A percentile compares a stretch with the other conserved stretches of the same genome.
phyloP scores from a whole-genome alignment of 495 filamentous ascomycete species.

The Talaromyces thailandensis region DNA sequence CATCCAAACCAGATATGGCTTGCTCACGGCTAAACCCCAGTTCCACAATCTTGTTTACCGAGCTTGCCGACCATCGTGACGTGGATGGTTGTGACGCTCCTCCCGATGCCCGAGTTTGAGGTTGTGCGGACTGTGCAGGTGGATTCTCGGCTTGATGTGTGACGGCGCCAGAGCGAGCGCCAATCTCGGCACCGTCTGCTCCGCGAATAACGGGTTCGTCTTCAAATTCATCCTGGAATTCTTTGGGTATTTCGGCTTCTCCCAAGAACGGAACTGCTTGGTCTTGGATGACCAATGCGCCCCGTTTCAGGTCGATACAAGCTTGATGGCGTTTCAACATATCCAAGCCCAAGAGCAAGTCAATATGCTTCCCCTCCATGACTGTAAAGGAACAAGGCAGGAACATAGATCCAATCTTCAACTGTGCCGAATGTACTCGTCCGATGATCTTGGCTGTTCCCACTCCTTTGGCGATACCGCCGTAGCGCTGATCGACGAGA shows the following conservation, averaged over 20 bases:
- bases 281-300: slow-evolving; percentile 76
- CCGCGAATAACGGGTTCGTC: slow-evolving; percentile 83
- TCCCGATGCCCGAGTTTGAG: slow-evolving; percentile 7
- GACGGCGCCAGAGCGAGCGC: slow-evolving; percentile 75
- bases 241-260: slow-evolving; percentile 86
- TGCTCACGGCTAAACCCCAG: slow-evolving; percentile 72
- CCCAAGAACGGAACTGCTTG: slow-evolving; percentile 83
- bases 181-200: slow-evolving; percentile 75
- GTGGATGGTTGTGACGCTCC: neutral
- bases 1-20: slow-evolving; percentile 71
- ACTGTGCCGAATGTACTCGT: slow-evolving; percentile 86
- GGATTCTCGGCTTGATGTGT: slow-evolving; percentile 43
- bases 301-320: slow-evolving; percentile 74
- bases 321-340: slow-evolving; percentile 95
- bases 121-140: slow-evolving; percentile 9
- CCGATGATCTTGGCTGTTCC: slow-evolving; percentile 91
- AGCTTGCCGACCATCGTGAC: slow-evolving; percentile 31
- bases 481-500: slow-evolving; percentile 84
- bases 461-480: slow-evolving; percentile 85
- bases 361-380: slow-evolving; percentile 98
- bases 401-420: slow-evolving; percentile 82
- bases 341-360: slow-evolving; percentile 86
- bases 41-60: slow-evolving; percentile 57
- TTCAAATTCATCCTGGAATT: slow-evolving; percentile 54
- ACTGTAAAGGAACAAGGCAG: slow-evolving; percentile 97